Evolutionary conservation across 2,329 filamentous ascomycete species (phyloP), one percentile per base, ranked within the genome.

Genomic region (Gnomoniopsis smithogilvyi): DNA sequence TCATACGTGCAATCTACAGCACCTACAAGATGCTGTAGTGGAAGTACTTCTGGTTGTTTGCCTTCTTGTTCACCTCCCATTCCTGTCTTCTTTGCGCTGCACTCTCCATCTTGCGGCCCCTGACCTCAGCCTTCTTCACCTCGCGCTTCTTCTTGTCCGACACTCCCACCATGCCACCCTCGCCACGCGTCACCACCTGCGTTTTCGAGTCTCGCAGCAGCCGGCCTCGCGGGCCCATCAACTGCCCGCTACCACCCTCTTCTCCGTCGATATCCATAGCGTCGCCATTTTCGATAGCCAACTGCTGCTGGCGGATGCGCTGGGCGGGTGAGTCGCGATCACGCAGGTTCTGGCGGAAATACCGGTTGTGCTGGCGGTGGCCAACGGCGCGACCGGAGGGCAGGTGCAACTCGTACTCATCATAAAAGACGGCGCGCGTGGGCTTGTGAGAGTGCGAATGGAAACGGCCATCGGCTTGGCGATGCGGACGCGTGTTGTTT

Each of bases 361-460:
- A 98, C 66, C 84, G 87, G 69, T 90, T 89, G 56, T 96, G 76
- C 8, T 91, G 95, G 51, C 95, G 86, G 72, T 99, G 95, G 43
- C 95, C 95, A 41, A 96, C 92, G 8, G 90, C 90, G 62, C 90
- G 89, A 55, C 95, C 95, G 4, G 90, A 92, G 1, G 95, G 95
- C 14, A 99, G 84, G 69, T 99, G 92, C 55, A 99, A 83, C 73
- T 98, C 95, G 68, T 91, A 93, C 48, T 99, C 95, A 67, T 96
- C 91, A 69, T 96, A 88, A 72, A 96, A 96, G 22, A 91, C 90
- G 41, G 91, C 87, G 63, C 89, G 84, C 4, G 84, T 73, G 65
- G 87, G 84, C 65, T 91, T 89, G 75, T 96, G 89, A 1, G 90
- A 89, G 70, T 92, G 90, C 3, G 90, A 93, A 71, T 96, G 90